phyloP scores from a whole-genome alignment of 306 rosid species.

The Pyrus communis region DNA sequence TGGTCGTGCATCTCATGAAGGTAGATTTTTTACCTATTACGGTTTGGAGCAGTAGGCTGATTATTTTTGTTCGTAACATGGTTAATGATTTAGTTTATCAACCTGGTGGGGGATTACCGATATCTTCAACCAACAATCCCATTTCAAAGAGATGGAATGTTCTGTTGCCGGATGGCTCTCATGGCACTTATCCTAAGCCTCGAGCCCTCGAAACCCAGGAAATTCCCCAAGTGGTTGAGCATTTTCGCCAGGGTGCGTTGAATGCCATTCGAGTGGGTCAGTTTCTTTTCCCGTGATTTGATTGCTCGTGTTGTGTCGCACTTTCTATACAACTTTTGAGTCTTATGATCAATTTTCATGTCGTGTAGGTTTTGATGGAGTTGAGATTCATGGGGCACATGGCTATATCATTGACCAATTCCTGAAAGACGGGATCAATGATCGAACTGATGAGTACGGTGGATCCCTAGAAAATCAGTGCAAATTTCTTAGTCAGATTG shows the following conservation, averaged over 20 bases:
- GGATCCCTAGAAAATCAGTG: conserved; percentile 59
- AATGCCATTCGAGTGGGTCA: conserved; percentile 73
- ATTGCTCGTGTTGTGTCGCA: not conserved
- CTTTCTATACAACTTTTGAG: not conserved
- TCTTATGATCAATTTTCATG: not conserved
- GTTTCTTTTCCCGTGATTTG: not conserved
- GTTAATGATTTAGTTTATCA: conserved; percentile 49
- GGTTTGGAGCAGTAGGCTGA: not conserved
- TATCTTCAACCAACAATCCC: conserved; percentile 64
- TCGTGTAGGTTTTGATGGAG: conserved; percentile 73
- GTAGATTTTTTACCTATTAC: conserved; percentile 1
- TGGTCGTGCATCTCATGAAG: conserved; percentile 83
- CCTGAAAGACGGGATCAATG: conserved; percentile 43
- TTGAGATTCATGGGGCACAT: conserved; percentile 88
- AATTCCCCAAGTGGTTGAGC: conserved; percentile 55
- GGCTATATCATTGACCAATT: conserved; percentile 60
- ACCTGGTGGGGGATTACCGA: conserved; percentile 59
- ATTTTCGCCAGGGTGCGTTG: conserved; percentile 53
- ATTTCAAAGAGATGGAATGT: conserved; percentile 62
- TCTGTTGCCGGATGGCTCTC: conserved; percentile 74
- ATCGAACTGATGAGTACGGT: conserved; percentile 52
- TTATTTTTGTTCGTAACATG: not conserved
- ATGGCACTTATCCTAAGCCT: conserved; percentile 57
- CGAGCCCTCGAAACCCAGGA: conserved; percentile 37
- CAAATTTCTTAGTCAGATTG: conserved; percentile 50